Evolutionary conservation across 1,139 yeast species (phyloP), one percentile per base, ranked within the genome.

Genomic region (Kurtzmaniella quercitrusa): DNA sequence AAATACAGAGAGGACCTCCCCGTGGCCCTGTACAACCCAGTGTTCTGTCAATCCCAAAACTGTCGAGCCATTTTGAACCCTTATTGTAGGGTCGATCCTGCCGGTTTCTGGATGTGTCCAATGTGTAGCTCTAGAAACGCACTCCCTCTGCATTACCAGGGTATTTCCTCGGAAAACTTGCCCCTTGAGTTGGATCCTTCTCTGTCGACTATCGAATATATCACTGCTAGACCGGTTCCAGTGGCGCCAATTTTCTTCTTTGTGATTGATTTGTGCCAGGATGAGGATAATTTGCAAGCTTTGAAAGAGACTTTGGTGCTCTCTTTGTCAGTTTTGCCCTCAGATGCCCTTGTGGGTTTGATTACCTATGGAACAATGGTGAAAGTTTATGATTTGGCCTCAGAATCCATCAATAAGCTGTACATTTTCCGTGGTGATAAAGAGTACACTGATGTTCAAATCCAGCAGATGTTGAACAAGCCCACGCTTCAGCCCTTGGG

Each of bases 311-410:
- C 95, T 27, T 75, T 93, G 57, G 81, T 90, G 46, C 82, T 89
- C 47, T 82, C 95, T 12, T 75, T 94, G 54, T 79, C 89, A 45
- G 70, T 88, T 55, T 79, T 93, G 58, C 99, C 99, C 25, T 95
- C 96, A 39, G 90, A 93, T 59, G 94, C 97, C 2, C 75, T 91
- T 48, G 84, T 93, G 48, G 98, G 98, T 41, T 77, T 93, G 56
- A 81, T 93, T 58, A 91, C 98, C 36, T 93, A 78, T 63, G 98
- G 98, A 45, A 91, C 96, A 37, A 91, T 89, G 79, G 90, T 91
- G 47, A 95, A 90, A 61, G 88, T 94, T 44, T 95, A 93, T 64
- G 98, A 94, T 66, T 73, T 93, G 53, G 93, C 93, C 29, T 83
- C 85, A 57, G 81, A 83, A 46, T 75, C 81, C 33, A 82, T 94